Base-by-base conservation (phyloP, 176 grass and related monocot species). In the Lolium multiflorum region DNA sequence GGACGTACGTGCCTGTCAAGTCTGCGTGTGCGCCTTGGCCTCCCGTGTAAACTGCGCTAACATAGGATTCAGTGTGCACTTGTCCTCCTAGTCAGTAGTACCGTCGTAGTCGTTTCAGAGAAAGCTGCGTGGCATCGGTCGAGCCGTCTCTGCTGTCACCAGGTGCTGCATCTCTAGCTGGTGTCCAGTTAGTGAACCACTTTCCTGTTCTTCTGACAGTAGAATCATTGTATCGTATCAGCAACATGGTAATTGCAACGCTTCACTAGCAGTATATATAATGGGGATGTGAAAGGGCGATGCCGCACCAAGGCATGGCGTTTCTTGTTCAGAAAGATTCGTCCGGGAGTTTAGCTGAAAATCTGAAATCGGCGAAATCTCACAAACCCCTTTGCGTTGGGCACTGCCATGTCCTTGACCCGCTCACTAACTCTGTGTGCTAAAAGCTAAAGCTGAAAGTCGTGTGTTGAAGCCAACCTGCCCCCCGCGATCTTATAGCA, bases 361-460 rank as follows among this genome's bases (percentile, higher is more conserved):
- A 37, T 4, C 12, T 51, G 8, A 44, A 76, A 52, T 63, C 46
- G 57, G 58, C 56, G 2, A 13, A 11, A 35, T 28, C 22, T 63
- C 13, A 15, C 47, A 66, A 50, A 11, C 62, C 11, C 17, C 11
- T 16, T 18, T 68, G 15, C 12, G 5, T 35, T 39, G 38, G 63
- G 14, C 65, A 37, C 39, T 39, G 0, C 49, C 16, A 4, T 59
- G 21, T 47, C 55, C 43, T 11, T 56, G 49, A 46, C 58, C 38
- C 51, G 12, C 65, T 48, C 54, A 13, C 56, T 48, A 81, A 81
- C 35, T 75, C 82, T 76, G 82, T 24, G 69, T 55, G 82, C 82
- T 67, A n/a, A 82, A 76, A 86, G 81, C 51, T n/a, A 37, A 11
- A n/a, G 37, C 37, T 56, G 56, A 49, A 52, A n/a, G n/a, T n/a